Percentiles rank a stretch among this genome's conserved stretches.
Conservation (phyloP, 2,329 filamentous ascomycete genomes). For the Paradendryphiella salina region DNA sequence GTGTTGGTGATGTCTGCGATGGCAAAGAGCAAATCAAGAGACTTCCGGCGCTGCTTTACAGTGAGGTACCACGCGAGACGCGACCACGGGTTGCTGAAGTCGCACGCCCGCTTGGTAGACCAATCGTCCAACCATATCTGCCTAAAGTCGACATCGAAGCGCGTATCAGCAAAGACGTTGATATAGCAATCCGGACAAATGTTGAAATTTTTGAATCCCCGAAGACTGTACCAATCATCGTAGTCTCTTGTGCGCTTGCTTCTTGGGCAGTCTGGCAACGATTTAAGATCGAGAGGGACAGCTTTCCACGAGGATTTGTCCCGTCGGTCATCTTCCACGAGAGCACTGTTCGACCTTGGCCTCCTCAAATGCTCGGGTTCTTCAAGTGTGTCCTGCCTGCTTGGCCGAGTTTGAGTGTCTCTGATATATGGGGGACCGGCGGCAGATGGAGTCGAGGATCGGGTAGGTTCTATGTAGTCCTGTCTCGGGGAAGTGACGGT, state of each 20-base stretch:
- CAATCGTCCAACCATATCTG: constrained; percentile 61
- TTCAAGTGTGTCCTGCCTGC: constrained; percentile 20
- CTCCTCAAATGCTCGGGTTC: constrained; percentile 27
- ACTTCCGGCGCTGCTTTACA: constrained; percentile 67
- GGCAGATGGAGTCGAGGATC: constrained; percentile 23
- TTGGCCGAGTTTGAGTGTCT: constrained; percentile 18
- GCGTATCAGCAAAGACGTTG: constrained; percentile 67
- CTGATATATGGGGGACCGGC: constrained; percentile 29
- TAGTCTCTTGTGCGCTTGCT: constrained; percentile 64
- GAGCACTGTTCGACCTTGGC: constrained; percentile 32
- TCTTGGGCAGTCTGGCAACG: constrained; percentile 66
- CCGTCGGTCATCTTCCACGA: constrained; percentile 35
- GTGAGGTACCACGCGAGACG: constrained; percentile 82
- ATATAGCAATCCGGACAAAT: constrained; percentile 82
- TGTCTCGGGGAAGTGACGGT: constrained; percentile 25
- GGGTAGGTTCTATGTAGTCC: constrained; percentile 31
- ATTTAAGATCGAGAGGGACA: constrained; percentile 23
- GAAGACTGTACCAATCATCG: constrained; percentile 80
- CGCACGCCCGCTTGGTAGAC: constrained; percentile 67
- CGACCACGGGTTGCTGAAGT: constrained; percentile 81
- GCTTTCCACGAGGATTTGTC: constrained; percentile 18
- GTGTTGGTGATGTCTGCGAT: constrained; percentile 64
- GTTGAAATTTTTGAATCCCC: constrained; percentile 69
- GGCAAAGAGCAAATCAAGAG: constrained; percentile 69
- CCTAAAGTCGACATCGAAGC: constrained; percentile 69